A percentile compares a stretch with the other conserved stretches of the same genome.
Evolutionary conservation across 163 green algal species (phyloP).

Genomic region (Chlorella variabilis): DNA sequence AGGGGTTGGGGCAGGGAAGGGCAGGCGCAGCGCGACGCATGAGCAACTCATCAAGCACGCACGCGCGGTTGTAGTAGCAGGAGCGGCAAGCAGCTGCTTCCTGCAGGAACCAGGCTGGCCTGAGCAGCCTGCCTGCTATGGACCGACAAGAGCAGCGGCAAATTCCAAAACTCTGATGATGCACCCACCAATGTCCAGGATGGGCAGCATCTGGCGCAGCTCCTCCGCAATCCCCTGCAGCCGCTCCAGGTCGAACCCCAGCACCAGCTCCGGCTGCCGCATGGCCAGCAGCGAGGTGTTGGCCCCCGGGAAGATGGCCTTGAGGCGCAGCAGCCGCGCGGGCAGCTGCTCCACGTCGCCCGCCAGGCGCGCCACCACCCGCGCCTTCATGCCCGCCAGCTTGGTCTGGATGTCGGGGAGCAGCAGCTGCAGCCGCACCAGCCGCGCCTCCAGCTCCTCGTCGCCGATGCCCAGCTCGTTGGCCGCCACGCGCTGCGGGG

Average conservation of each 20-base stretch:
- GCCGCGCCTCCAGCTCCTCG: slow-evolving; percentile 49
- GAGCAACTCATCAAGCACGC: too few relatives aligned
- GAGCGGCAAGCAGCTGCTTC: neutral
- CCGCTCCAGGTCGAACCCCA: slow-evolving; percentile 30
- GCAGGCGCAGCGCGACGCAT: neutral
- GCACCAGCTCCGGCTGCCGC: slow-evolving; percentile 39
- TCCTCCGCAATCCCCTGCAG: slow-evolving; percentile 35
- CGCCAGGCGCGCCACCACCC: slow-evolving; percentile 42
- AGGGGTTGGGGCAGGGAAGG: neutral
- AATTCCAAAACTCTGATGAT: too few relatives aligned
- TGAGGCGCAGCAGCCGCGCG: slow-evolving; percentile 55
- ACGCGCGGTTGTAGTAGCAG: too few relatives aligned
- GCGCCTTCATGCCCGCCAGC: slow-evolving; percentile 45
- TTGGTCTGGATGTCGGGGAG: slow-evolving; percentile 46
- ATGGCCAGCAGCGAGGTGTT: slow-evolving; percentile 46
- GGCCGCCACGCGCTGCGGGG: slow-evolving; percentile 46
- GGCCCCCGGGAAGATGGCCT: slow-evolving; percentile 52
- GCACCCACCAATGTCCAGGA: slow-evolving; percentile 38
- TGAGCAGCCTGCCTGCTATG: too few relatives aligned
- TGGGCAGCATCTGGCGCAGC: slow-evolving; percentile 60
- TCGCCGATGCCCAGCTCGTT: slow-evolving; percentile 53
- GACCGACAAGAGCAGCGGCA: too few relatives aligned
- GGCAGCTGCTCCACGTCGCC: slow-evolving; percentile 15
- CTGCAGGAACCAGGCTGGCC: too few relatives aligned
- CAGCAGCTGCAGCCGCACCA: slow-evolving; percentile 46